A percentile compares a stretch with the other conserved stretches of the same genome.
Evolutionary conservation across 108 stramenopile species (phyloP).

Genomic region (Nitzschia sp.): DNA sequence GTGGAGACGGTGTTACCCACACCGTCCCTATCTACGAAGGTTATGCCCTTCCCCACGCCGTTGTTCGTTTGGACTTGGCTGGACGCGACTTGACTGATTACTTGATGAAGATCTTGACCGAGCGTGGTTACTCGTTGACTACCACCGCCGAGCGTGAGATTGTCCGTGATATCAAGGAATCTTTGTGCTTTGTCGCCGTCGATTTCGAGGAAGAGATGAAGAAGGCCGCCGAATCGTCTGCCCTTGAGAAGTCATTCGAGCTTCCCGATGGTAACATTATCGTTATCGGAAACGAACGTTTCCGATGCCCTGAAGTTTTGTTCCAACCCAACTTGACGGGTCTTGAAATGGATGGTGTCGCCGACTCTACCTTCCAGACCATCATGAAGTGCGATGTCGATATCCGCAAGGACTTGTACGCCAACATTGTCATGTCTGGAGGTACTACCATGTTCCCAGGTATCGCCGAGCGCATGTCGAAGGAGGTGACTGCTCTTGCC

Average conservation of each 20-base stretch:
- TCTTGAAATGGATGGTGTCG: constrained; percentile 97
- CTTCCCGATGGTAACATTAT: constrained; percentile 95
- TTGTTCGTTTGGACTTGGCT: constrained; percentile 91
- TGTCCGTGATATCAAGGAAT: constrained; percentile 94
- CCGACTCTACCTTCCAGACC: constrained; percentile 98
- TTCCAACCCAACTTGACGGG: constrained; percentile 97
- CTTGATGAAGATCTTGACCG: constrained; percentile 93
- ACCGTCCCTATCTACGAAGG: constrained; percentile 97
- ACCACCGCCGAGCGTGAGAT: constrained; percentile 95
- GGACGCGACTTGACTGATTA: constrained; percentile 95
- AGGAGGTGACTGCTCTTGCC: constrained; percentile 96
- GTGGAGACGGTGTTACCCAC: constrained; percentile 94
- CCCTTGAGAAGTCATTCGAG: constrained; percentile 92
- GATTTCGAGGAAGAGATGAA: constrained; percentile 95
- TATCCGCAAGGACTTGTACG: constrained; percentile 96
- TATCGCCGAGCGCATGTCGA: constrained; percentile 99
- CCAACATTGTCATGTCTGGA: constrained; percentile 93
- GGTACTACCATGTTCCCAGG: constrained; percentile 99
- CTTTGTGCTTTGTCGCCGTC: constrained; percentile 89
- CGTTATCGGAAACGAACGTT: constrained; percentile 92
- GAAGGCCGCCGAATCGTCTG: constrained; percentile 90
- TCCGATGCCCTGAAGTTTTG: constrained; percentile 93
- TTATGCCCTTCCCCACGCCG: constrained; percentile 95
- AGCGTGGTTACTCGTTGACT: constrained; percentile 93
- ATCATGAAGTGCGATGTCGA: constrained; percentile 99